Evolutionary conservation across 805 yeast genomes (phyloP).

Genomic region (Candida xyloterini): DNA sequence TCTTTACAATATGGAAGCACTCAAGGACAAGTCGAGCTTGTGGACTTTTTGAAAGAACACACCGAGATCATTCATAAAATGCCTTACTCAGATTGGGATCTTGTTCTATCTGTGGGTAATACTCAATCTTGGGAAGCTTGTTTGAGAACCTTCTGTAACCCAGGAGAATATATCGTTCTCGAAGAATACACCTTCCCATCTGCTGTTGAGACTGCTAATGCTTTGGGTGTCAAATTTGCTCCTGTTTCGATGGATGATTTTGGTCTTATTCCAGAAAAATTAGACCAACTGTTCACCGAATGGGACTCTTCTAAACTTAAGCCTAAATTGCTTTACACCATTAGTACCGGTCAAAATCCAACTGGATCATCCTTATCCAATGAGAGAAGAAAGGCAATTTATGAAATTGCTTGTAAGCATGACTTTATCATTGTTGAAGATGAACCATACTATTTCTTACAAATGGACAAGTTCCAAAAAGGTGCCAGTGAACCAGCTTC

Average conservation of each 20-base stretch:
- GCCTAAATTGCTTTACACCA: constrained; percentile 86
- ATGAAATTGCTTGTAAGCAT: constrained; percentile 76
- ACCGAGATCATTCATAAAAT: constrained; percentile 51
- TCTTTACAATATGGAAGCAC: constrained; percentile 92
- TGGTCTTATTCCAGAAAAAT: constrained; percentile 59
- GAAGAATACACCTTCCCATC: constrained; percentile 78
- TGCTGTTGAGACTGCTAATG: constrained; percentile 66
- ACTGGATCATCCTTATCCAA: constrained; percentile 81
- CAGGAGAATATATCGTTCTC: constrained; percentile 66
- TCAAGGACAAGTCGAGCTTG: constrained; percentile 72
- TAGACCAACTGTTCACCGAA: constrained; percentile 51
- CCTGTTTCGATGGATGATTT: constrained; percentile 67
- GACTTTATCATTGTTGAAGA: constrained; percentile 89
- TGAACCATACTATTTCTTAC: constrained; percentile 96
- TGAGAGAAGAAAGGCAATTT: constrained; percentile 76
- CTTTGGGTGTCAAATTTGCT: constrained; percentile 56
- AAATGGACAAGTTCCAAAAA: constrained; percentile 74
- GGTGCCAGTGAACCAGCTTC: constrained; percentile 27
- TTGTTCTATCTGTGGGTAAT: constrained; percentile 75
- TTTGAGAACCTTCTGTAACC: constrained; percentile 53
- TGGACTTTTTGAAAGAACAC: constrained; percentile 72
- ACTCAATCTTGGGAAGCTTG: constrained; percentile 91
- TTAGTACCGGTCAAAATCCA: constrained; percentile 97
- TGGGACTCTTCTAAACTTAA: constrained; percentile 58
- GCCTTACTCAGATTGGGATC: constrained; percentile 70